Base-by-base conservation (phyloP, 495 filamentous ascomycete species). In the Choiromyces venosus region DNA sequence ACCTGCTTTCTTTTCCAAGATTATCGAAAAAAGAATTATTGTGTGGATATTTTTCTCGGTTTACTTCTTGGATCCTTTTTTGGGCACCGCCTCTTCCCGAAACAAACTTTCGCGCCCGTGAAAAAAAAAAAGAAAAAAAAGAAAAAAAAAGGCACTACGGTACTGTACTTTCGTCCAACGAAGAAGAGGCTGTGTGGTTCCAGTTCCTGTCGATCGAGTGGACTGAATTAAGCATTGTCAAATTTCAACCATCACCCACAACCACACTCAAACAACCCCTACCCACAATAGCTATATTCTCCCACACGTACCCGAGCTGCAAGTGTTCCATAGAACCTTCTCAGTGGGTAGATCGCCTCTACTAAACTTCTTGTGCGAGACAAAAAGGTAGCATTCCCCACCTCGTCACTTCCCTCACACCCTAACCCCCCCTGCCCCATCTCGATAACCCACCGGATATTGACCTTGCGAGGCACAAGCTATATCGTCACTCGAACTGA, bases 391-490 rank as follows among this genome's bases (percentile, higher is more conserved):
- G 52, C 52, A 61, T 61, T 61, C 52, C 52, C 52, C 52, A 61
- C 52, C 52, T 61, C 52, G 52, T 61, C 52, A 61, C 52, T 76
- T 73, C 74, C 52, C 25, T 42, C 37, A 18, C 61, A 37, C 36
- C 10, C 42, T 66, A 29, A 65, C 44, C 37, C 52, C 52, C 33
- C 65, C 66, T 68, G 35, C 14, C 52, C 64, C 68, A 42, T 35
- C 33, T 56, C 21, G 36, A 21, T 14, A 36, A 40, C n/a, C 66
- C 39, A 72, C 73, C 46, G 66, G 75, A 35, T 12, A 65, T 77
- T 73, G 71, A 77, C 66, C 75, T 77, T 29, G 42, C 74, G 40
- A 77, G 74, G 70, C 69, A 61, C 40, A 77, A 33, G 33, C 52
- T 18, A 18, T 29, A 75, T 68, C 44, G 75, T 66, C 64, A 37